Conservation (phyloP, 495 filamentous ascomycete genomes). For the Lepraria neglecta region DNA sequence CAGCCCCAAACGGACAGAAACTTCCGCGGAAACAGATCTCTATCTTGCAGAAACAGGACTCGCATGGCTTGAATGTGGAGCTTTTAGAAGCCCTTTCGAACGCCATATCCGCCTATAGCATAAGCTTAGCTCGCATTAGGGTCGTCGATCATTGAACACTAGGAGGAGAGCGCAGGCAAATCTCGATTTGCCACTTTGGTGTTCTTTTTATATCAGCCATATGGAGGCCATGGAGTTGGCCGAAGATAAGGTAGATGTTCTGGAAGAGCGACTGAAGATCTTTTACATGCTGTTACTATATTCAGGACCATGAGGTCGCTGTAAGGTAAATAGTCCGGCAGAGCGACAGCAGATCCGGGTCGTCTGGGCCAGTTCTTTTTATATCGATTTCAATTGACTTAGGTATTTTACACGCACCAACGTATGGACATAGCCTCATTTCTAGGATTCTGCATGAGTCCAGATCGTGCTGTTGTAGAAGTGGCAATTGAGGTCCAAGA, state of each 20-base stretch:
- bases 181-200: constrained; percentile 2
- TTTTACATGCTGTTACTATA: not conserved
- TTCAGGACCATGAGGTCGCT: not conserved
- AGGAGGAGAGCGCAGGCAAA: constrained; percentile 12
- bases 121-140: constrained; percentile 19
- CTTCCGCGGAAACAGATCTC: not conserved
- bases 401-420: not conserved
- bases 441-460: too few relatives aligned
- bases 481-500: not conserved
- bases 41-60: constrained; percentile 2
- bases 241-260: constrained; percentile 9
- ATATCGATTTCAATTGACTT: not conserved
- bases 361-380: constrained; percentile 7
- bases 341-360: constrained; percentile 14
- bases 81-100: constrained; percentile 1
- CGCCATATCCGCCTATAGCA: constrained; percentile 17
- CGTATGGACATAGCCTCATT: not conserved
- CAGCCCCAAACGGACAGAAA: constrained; percentile 11
- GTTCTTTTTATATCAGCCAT: constrained; percentile 11
- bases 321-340: constrained; percentile 14
- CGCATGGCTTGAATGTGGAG: not conserved
- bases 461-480: not conserved
- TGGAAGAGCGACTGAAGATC: constrained; percentile 6
- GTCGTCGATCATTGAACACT: constrained; percentile 18
- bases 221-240: not conserved